Percentiles rank a stretch among this genome's conserved stretches.
phyloP scores from a whole-genome alignment of 1,139 yeast species.

The Entelexis paramagnoliae region DNA sequence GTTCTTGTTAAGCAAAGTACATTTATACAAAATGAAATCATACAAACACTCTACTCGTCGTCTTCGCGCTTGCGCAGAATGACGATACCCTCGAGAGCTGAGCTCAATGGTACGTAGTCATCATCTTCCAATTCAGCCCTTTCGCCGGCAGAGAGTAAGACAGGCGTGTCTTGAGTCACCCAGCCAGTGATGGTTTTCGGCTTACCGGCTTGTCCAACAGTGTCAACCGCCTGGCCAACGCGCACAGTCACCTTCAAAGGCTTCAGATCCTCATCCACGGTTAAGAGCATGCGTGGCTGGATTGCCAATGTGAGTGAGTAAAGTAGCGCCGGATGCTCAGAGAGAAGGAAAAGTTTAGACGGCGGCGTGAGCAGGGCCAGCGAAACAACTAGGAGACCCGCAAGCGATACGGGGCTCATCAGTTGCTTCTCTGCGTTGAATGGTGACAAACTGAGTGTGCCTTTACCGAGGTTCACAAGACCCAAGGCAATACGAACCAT shows the following conservation, averaged over 20 bases:
- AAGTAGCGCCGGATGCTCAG: slow-evolving; percentile 66
- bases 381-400: slow-evolving; percentile 75
- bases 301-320: slow-evolving; percentile 82
- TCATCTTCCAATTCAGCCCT: slow-evolving; percentile 95
- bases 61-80: slow-evolving; percentile 53
- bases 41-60: neutral
- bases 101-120: slow-evolving; percentile 66
- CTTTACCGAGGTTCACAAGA: slow-evolving; percentile 87
- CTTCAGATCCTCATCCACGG: slow-evolving; percentile 78
- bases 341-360: slow-evolving; percentile 45
- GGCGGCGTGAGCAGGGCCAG: slow-evolving; percentile 76
- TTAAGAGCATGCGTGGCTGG: slow-evolving; percentile 85
- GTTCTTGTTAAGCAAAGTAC: neutral
- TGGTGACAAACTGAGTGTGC: slow-evolving; percentile 82
- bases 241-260: slow-evolving; percentile 93
- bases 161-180: slow-evolving; percentile 99
- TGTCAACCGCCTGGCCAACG: slow-evolving; percentile 98
- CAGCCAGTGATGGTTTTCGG: slow-evolving; percentile 98
- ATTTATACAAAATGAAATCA: neutral
- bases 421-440: slow-evolving; percentile 84
- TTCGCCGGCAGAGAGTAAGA: slow-evolving; percentile 83
- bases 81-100: slow-evolving; percentile 85
- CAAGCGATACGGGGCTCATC: slow-evolving; percentile 78
- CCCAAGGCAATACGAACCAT: slow-evolving; percentile 95
- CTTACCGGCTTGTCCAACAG: slow-evolving; percentile 97